Evolutionary conservation across 805 yeast genomes (phyloP), one percentile per base, ranked within the genome.

Genomic region (Myxozyma kluyveri): DNA sequence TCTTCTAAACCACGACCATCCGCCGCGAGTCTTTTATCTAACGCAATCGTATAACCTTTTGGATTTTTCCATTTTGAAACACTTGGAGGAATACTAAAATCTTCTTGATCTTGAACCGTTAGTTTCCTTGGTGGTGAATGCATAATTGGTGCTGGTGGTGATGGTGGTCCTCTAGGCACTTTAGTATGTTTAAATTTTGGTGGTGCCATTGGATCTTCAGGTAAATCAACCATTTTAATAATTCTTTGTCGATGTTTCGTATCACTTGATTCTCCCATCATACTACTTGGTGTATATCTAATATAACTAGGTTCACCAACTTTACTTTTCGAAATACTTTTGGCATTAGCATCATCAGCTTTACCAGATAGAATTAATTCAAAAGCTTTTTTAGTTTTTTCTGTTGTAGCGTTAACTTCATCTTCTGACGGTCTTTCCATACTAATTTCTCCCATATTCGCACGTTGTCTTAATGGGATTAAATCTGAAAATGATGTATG

Each of bases 21-120:
- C 12, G 77, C 76, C 1, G 84, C 83, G 49, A 87, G 72, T 53
- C 97, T 73, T 63, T 85, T 86, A 49, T 89, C 96, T 37, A 90
- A 68, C 0, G 85, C 81, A 41, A 90, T 83, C 0, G 96, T 82
- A 65, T 82, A 88, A 1, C 98, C 97, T 61, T 86, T 85, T 17
- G 90, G 87, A 67, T 93, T 93, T 67, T 89, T 90, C 97, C 98
- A 93, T 67, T 88, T 88, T 1, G 98, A 91, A 0, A 91, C 79
- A 1, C 95, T 88, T 0, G 96, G 83, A 0, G 98, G 98, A 27
- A 93, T 88, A 43, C 77, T 76, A 96, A 97, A 91, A 55, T 79
- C 76, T 24, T 78, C 80, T 57, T 82, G 86, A 47, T 89, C 95
- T 59, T 84, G 87, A 24, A 80, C 79, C 0, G 89, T 78, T 18